Evolutionary conservation across 805 yeast genomes (phyloP), one percentile per base, ranked within the genome.

Genomic region (Metschnikowia koreensis): DNA sequence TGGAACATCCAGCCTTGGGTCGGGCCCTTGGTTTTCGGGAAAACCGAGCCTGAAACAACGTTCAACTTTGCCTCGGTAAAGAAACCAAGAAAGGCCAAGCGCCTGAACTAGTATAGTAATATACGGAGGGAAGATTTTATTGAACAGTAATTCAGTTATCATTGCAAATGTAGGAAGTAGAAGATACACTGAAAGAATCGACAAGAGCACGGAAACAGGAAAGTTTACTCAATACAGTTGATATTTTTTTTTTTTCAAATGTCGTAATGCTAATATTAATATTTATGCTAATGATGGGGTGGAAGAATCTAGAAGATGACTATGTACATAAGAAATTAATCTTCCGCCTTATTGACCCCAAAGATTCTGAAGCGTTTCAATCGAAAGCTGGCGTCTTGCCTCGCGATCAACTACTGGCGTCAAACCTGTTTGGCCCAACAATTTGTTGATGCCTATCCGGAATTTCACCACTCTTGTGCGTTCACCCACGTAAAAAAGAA

Each of bases 1-100:
- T 93, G 97, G 93, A 92, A 92, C 66, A 79, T 93, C 43, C 98
- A 93, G 71, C 99, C 99, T 1, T 78, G 84, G 66, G 82, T 93
- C 7, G 99, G 99, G 11, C 82, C 90, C 0, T 70, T 93, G 56
- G 66, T 83, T 0, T 87, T 75, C 67, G 97, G 97, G 3, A 77
- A 79, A 48, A 77, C 77, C 11, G 53, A 53, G 15, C 57, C 70
- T 6, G 51, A 51, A 16, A 52, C 62, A 10, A 53, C 65, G 2
- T 70, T 74, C 53, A 58, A 58, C 27, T 74, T 74, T 65, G 74
- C 70, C 6, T 53, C 61, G 50, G 58, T 59, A 52, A 48, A 51
- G 51, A 38, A 44, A 44, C 36, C 40, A 7, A 41, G 38, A 15
- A 47, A 41, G 45, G 16, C 36, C 22, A 31, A 17, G 47, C 15